Percentiles rank a stretch among this genome's conserved stretches.
These are phyloP conservation scores for Yamadazyma sp. DNA, from an alignment of 1,139 yeast species.

Conservation along the genomic window DNA sequence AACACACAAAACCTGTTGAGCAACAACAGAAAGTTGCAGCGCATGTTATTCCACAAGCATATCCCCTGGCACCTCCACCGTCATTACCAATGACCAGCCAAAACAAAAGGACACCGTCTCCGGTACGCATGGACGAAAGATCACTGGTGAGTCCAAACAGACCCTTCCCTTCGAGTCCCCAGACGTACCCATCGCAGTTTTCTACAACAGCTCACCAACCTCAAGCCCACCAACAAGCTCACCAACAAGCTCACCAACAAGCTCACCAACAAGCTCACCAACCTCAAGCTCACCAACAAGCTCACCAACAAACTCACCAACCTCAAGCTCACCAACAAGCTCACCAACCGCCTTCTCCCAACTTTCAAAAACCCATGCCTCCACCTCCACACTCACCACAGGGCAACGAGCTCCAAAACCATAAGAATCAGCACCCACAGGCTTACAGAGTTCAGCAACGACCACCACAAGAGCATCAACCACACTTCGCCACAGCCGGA, in stretches of 20 bases:
- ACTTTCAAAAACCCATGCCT: constrained; percentile 8
- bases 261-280: neutral
- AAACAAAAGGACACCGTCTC: constrained; percentile 12
- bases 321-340: too few relatives aligned
- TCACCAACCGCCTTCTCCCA: constrained; percentile 4
- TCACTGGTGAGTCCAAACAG: constrained; percentile 6
- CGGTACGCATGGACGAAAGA: constrained; percentile 4
- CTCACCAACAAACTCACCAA: too few relatives aligned
- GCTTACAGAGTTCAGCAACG: neutral
- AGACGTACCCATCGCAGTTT: neutral
- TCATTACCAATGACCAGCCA: neutral
- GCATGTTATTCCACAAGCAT: neutral
- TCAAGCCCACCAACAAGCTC: neutral
- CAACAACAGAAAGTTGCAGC: too few relatives aligned
- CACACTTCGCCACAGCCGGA: neutral
- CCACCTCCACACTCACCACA: constrained; percentile 7
- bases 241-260: neutral
- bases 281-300: too few relatives aligned
- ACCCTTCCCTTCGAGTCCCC: constrained; percentile 11
- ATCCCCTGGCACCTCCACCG: constrained; percentile 5
- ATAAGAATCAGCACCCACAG: neutral
- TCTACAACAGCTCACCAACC: neutral
- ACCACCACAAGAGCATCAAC: neutral
- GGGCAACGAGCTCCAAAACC: neutral
- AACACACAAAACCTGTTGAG: neutral